Evolutionary conservation across 2,329 filamentous ascomycete genomes (phyloP).

Genomic region (Ophiostoma fasciatum): DNA sequence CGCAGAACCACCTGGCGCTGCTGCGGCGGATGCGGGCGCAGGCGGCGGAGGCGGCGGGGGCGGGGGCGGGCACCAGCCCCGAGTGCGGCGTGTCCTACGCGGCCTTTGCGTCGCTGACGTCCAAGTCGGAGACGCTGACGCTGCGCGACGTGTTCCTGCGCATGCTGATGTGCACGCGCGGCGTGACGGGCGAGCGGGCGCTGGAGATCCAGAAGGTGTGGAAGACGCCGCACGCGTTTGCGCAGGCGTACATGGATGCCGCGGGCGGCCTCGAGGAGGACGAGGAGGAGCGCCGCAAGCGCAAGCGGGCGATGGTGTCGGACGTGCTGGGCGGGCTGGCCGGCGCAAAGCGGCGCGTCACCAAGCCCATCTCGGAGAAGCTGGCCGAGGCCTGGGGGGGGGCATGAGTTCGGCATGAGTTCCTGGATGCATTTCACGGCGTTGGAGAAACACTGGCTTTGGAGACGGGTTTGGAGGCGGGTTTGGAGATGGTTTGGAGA

Average conservation of each 20-base stretch:
- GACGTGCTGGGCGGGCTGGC: constrained; percentile 41
- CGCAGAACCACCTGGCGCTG: constrained; percentile 50
- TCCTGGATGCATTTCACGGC: too few relatives aligned
- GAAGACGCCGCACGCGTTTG: constrained; percentile 56
- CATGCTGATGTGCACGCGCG: constrained; percentile 71
- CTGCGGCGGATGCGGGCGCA: constrained; percentile 38
- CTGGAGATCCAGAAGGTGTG: constrained; percentile 67
- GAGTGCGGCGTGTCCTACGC: constrained; percentile 50
- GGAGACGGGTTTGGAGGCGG: not conserved
- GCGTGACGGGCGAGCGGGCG: constrained; percentile 63
- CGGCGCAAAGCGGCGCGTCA: constrained; percentile 51
- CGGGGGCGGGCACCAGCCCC: not conserved
- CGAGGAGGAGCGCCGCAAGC: constrained; percentile 30
- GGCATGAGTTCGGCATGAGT: too few relatives aligned
- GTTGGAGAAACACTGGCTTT: too few relatives aligned
- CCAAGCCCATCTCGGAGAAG: constrained; percentile 48
- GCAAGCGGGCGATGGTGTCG: constrained; percentile 45
- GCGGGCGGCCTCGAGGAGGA: constrained; percentile 22
- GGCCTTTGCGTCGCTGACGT: constrained; percentile 56
- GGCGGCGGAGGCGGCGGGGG: constrained; percentile 15
- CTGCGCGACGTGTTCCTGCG: constrained; percentile 64
- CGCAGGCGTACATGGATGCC: constrained; percentile 51
- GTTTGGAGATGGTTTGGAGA: not conserved
- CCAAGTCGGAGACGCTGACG: constrained; percentile 61
- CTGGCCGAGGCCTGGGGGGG: constrained; percentile 66